These are phyloP conservation scores for Rhodamnia argentea DNA, from an alignment of 345 rosid genomes.

Conservation along the genomic window DNA sequence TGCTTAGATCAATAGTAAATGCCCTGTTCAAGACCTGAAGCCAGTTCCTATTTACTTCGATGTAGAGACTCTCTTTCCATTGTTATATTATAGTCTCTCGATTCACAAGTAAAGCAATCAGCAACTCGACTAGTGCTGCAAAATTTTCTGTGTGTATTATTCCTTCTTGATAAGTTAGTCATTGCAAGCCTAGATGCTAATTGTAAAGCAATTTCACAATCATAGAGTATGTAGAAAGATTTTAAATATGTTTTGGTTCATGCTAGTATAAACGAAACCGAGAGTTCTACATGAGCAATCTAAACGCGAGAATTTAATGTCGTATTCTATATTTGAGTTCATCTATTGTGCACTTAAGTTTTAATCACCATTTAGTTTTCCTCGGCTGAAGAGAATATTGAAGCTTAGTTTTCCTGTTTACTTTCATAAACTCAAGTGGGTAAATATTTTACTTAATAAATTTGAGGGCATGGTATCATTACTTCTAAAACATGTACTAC, in stretches of 20 bases:
- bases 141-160: neutral
- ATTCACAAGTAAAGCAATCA: neutral
- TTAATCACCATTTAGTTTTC: neutral
- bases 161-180: neutral
- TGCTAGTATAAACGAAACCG: neutral
- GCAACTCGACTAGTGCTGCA: neutral
- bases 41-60: neutral
- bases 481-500: neutral
- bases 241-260: neutral
- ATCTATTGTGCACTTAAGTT: neutral
- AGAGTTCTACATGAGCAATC: neutral
- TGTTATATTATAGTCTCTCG: neutral
- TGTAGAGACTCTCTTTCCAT: neutral
- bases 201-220: neutral
- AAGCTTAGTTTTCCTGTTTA: neutral
- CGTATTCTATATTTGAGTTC: neutral
- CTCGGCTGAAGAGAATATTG: neutral
- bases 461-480: neutral
- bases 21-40: neutral
- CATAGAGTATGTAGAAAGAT: neutral
- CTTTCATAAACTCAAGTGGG: neutral
- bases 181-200: neutral
- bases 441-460: neutral
- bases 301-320: neutral
- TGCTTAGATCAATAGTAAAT: neutral